phyloP scores from a whole-genome alignment of 305 asterid genomes.

The Plantago lanceolata region DNA sequence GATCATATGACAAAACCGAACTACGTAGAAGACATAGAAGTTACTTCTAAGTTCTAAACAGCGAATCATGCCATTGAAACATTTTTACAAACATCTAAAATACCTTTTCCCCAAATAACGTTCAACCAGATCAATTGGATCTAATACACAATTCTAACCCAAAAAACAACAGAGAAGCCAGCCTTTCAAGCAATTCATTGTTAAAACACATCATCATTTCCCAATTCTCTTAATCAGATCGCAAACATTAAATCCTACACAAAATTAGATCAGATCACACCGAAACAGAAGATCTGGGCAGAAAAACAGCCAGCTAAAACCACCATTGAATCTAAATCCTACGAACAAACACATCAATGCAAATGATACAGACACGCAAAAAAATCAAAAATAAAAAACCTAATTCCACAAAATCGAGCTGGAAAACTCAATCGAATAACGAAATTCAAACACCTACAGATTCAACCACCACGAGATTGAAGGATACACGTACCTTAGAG shows the following conservation, averaged over 20 bases:
- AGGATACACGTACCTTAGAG: neutral
- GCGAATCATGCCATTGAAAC: too few species aligned
- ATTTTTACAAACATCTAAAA: neutral
- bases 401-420: neutral
- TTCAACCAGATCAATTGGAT: neutral
- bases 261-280: slow-evolving; percentile 1
- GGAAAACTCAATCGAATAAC: slow-evolving; percentile 1
- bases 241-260: neutral
- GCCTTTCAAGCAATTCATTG: too few species aligned
- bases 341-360: too few species aligned
- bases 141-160: neutral
- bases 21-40: too few species aligned
- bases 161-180: too few species aligned
- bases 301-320: too few species aligned
- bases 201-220: too few species aligned
- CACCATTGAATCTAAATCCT: too few species aligned
- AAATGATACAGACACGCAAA: neutral
- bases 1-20: too few species aligned
- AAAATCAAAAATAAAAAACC: neutral
- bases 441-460: neutral
- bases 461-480: neutral
- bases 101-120: neutral
- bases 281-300: slow-evolving; percentile 1
- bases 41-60: too few species aligned
- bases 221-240: neutral